Percentiles rank a stretch among this genome's conserved stretches.
Evolutionary conservation across 352 stramenopile genomes (phyloP).

Genomic region (Phytophthora colocasiae): DNA sequence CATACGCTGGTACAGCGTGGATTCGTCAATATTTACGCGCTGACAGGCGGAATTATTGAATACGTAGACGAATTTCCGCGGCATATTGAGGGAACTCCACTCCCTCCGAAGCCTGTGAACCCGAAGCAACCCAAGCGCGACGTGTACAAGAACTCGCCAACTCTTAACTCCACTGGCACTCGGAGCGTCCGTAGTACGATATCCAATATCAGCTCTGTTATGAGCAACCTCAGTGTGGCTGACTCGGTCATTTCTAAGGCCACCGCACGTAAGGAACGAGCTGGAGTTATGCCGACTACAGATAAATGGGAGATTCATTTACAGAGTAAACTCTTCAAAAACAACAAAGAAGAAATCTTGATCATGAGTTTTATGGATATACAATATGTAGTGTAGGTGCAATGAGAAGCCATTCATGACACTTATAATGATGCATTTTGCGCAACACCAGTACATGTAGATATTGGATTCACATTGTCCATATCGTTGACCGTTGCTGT

Average conservation of each 20-base stretch:
- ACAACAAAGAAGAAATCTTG: too few species aligned
- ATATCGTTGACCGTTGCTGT: too few species aligned
- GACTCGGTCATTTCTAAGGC: conserved; percentile 85
- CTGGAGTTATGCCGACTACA: conserved; percentile 51
- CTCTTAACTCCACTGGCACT: conserved; percentile 45
- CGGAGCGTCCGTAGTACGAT: conserved; percentile 66
- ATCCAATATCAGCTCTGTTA: conserved; percentile 68
- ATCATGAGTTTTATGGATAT: too few species aligned
- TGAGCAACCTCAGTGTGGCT: conserved; percentile 66
- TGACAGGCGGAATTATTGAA: conserved; percentile 67
- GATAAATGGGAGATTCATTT: conserved; percentile 26
- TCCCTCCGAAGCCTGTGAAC: conserved; percentile 64
- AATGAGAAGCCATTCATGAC: too few species aligned
- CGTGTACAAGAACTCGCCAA: conserved; percentile 60
- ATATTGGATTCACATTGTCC: too few species aligned
- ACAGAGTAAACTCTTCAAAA: too few species aligned
- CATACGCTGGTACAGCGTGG: conserved; percentile 79
- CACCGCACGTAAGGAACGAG: conserved; percentile 65
- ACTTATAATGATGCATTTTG: too few species aligned
- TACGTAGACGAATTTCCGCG: conserved; percentile 69
- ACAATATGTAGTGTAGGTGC: too few species aligned
- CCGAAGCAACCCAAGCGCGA: conserved; percentile 55
- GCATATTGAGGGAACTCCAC: conserved; percentile 66
- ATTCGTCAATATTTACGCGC: conserved; percentile 88
- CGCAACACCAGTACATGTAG: too few species aligned